Evolutionary conservation across 1,139 yeast genomes (phyloP).

Genomic region (Dujonia santamariae): DNA sequence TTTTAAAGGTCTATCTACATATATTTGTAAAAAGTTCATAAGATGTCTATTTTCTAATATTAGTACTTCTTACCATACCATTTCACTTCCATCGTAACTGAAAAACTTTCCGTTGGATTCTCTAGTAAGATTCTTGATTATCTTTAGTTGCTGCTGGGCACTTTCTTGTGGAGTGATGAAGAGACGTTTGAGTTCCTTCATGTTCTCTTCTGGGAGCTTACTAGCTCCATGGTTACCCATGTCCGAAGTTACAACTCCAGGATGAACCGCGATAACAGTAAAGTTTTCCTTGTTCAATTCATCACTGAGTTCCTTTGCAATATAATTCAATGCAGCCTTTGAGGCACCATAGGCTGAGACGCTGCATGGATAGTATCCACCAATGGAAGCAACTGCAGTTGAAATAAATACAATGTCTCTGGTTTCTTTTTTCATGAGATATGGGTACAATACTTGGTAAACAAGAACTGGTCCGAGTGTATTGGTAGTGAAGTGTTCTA

Average conservation of each 20-base stretch:
- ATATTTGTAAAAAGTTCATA: too few species aligned
- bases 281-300: slow-evolving; percentile 17
- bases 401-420: slow-evolving; percentile 16
- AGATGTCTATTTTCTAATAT: too few species aligned
- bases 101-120: slow-evolving; percentile 11
- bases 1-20: too few species aligned
- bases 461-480: slow-evolving; percentile 29
- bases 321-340: slow-evolving; percentile 24
- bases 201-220: too few species aligned
- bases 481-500: slow-evolving; percentile 21
- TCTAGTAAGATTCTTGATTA: slow-evolving; percentile 5
- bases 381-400: slow-evolving; percentile 21
- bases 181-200: too few species aligned
- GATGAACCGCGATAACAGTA: slow-evolving; percentile 23
- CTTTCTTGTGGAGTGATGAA: slow-evolving; percentile 12
- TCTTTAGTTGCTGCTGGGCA: slow-evolving; percentile 5
- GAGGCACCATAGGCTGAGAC: slow-evolving; percentile 15
- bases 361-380: slow-evolving; percentile 20
- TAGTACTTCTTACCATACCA: slow-evolving; percentile 6
- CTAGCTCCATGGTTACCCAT: slow-evolving; percentile 9
- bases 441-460: slow-evolving; percentile 12
- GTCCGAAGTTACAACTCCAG: slow-evolving; percentile 31
- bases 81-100: slow-evolving; percentile 11
- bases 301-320: slow-evolving; percentile 5
- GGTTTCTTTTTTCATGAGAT: slow-evolving; percentile 8